These are phyloP conservation scores for Endotrypanum monterogeii DNA, from an alignment of 208 protist genomes.

Conservation along the genomic window DNA sequence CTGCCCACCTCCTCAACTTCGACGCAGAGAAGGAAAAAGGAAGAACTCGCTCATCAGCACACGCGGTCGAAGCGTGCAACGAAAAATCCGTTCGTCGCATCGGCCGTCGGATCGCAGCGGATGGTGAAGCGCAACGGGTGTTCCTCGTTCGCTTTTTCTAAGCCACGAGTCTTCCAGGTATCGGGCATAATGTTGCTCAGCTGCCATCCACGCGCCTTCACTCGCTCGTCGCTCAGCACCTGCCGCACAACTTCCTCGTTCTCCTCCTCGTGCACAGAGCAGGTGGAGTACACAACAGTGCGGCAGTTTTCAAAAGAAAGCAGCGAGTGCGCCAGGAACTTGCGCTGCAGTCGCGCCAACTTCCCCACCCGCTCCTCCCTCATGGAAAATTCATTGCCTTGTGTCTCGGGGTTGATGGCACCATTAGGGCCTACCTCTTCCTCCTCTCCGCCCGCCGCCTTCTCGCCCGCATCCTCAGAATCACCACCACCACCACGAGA, in stretches of 20 bases:
- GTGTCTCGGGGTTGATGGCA: conserved; percentile 41
- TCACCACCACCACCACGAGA: not conserved
- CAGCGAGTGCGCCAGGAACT: conserved; percentile 84
- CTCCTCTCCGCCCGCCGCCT: conserved; percentile 5
- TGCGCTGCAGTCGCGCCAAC: conserved; percentile 84
- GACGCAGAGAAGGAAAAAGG: not conserved
- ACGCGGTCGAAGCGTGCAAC: conserved; percentile 85
- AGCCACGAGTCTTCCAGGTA: conserved; percentile 61
- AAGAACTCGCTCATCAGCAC: not conserved
- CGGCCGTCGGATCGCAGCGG: conserved; percentile 72
- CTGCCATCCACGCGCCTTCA: conserved; percentile 73
- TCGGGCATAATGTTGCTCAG: conserved; percentile 86
- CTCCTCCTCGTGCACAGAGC: conserved; percentile 89
- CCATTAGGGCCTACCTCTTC: conserved; percentile 10
- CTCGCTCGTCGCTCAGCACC: conserved; percentile 72
- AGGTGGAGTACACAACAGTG: conserved; percentile 93
- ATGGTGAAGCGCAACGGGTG: conserved; percentile 81
- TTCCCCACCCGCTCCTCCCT: conserved; percentile 74
- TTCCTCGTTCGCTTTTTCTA: conserved; percentile 14
- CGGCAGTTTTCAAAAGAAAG: conserved; percentile 88
- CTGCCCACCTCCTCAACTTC: not conserved
- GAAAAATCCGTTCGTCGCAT: conserved; percentile 88
- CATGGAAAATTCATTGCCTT: conserved; percentile 51
- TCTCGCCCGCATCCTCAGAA: not conserved
- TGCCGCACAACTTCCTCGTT: conserved; percentile 90